Evolutionary conservation across 768 basidiomycete species (phyloP).

Genomic region (Cystobasidium tubakii): DNA sequence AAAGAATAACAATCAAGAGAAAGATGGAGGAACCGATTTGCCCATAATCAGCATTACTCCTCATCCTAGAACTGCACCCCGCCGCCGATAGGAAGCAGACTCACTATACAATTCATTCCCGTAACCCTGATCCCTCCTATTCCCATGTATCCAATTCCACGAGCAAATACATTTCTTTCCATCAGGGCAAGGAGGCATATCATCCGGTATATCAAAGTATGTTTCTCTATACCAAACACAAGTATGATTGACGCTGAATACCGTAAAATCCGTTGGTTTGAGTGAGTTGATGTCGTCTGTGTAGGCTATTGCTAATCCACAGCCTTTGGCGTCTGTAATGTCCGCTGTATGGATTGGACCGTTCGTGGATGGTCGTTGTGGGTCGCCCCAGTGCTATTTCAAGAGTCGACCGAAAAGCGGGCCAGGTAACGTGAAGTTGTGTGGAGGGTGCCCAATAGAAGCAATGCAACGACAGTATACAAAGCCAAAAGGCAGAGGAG

Average conservation of each 20-base stretch:
- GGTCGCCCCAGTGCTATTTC: slow-evolving; percentile 24
- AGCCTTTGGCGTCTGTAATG: slow-evolving; percentile 27
- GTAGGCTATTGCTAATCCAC: slow-evolving; percentile 36
- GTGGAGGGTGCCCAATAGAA: neutral
- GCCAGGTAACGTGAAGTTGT: neutral
- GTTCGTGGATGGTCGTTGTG: neutral
- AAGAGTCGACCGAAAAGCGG: too few relatives aligned
- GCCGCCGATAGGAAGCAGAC: neutral
- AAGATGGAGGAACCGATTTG: too few relatives aligned
- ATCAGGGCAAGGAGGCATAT: slow-evolving; percentile 36
- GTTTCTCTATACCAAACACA: slow-evolving; percentile 34
- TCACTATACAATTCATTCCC: slow-evolving; percentile 32
- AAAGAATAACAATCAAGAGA: neutral
- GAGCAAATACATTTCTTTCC: slow-evolving; percentile 37
- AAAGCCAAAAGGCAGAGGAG: too few relatives aligned
- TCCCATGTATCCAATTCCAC: slow-evolving; percentile 35
- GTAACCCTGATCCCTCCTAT: neutral
- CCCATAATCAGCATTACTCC: too few relatives aligned
- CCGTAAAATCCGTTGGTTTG: slow-evolving; percentile 17
- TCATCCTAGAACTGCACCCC: too few relatives aligned
- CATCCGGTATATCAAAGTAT: slow-evolving; percentile 35
- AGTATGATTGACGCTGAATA: slow-evolving; percentile 36
- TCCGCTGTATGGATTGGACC: slow-evolving; percentile 27
- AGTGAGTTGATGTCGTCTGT: slow-evolving; percentile 23
- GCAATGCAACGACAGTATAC: neutral